These are phyloP conservation scores for Acer yangbiense DNA, from an alignment of 345 rosid species.

Conservation along the genomic window DNA sequence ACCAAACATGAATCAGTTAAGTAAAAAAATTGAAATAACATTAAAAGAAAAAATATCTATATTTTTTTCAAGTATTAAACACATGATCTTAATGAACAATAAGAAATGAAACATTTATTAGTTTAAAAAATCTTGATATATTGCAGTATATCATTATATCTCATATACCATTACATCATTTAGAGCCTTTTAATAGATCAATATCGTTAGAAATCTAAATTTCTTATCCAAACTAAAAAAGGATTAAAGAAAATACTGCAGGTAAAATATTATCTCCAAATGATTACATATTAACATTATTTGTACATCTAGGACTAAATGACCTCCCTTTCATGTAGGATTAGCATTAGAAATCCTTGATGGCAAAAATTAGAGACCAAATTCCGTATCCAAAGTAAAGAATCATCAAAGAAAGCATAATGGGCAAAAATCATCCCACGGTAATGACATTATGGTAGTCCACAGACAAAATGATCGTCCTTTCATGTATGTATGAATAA, in stretches of 20 bases:
- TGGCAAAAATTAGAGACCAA: background rate
- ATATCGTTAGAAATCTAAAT: background rate
- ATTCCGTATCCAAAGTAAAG: background rate
- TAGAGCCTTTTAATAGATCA: background rate
- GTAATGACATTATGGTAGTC: background rate
- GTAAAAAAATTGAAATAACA: background rate
- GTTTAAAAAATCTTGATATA: background rate
- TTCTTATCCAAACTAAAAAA: background rate
- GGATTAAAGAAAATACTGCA: background rate
- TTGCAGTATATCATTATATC: background rate
- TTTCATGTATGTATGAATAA: background rate
- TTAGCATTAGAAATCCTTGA: background rate
- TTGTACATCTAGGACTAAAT: background rate
- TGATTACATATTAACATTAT: background rate
- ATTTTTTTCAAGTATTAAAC: background rate
- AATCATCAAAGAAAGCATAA: background rate
- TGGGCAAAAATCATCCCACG: background rate
- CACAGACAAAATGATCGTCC: background rate
- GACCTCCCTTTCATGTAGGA: background rate
- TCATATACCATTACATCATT: too few relatives aligned
- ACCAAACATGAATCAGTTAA: slow-evolving; percentile 13
- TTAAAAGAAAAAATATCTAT: background rate
- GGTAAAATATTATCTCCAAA: background rate
- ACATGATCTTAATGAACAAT: background rate
- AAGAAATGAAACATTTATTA: background rate